Base-by-base conservation (phyloP, 495 filamentous ascomycete species). In the Penicillium goetzii region DNA sequence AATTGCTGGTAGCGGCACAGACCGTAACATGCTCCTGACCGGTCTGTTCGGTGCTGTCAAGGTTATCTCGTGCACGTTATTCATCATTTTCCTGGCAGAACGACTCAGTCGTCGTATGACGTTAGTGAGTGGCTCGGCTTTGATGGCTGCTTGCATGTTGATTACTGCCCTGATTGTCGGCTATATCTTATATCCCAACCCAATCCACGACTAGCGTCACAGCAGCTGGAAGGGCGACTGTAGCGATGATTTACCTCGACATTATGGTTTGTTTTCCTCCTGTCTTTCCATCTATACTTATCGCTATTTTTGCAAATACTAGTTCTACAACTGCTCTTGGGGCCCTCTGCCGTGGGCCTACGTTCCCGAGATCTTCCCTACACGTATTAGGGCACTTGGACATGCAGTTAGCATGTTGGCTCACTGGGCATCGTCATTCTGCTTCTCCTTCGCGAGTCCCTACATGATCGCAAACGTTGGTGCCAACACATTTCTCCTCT, bases 21-120 rank as follows among this genome's bases (percentile, higher is more conserved):
- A 74, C 73, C 63, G 61, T 10, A 76, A 78, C 45, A 68, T 78
- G 56, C 67, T 83, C 2, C 70, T 78, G 36, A 77, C 72, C 38
- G 74, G 76, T 36, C 72, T 82, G 45, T 81, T 80, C 53, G 74
- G 74, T 51, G 70, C 77, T 12, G 70, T 76, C 54, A 80, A 81
- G 56, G 74, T 78, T 38, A 68, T 78, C 38, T 74, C 72, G 0
- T 71, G 76, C 52, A 64, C 72, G 14, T 77, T 73, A 63, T 77
- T 76, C 55, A 67, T 79, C n/a, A 67, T 73, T 10, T 73, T 76
- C 61, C 68, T 81, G 10, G 69, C 76, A 7, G 78, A 80, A 57
- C 68, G 74, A 23, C 66, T 80, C 38, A 69, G 73, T 50, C 76
- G 78, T 34, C 74, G 78, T 2, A 59, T 69, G 14, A 72, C 74